Conservation (phyloP, 176 grass and related monocot genomes). For the Sorghum bicolor region DNA sequence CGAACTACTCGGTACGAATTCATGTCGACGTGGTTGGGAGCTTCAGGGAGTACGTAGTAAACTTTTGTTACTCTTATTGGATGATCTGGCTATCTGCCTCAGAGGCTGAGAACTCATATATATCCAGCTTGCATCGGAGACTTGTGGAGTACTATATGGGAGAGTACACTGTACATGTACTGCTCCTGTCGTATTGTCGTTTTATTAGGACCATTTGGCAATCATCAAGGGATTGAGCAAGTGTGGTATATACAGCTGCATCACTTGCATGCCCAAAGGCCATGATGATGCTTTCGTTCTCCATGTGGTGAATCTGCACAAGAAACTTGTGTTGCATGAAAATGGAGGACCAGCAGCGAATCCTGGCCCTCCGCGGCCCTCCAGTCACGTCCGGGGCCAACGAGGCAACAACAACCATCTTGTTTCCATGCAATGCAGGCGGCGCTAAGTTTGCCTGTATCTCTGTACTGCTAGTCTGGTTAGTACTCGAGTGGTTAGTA, state of each 20-base stretch:
- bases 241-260: not conserved
- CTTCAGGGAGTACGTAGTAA: no score
- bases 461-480: no score
- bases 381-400: not conserved
- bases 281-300: not conserved
- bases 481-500: not conserved
- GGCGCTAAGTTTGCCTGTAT: not conserved
- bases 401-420: not conserved
- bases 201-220: slow-evolving; percentile 16
- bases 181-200: not conserved
- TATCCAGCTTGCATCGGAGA: no score
- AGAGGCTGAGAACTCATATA: no score
- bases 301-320: not conserved
- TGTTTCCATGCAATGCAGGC: not conserved
- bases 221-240: slow-evolving; percentile 1
- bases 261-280: not conserved
- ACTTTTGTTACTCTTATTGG: no score
- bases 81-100: no score
- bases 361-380: not conserved
- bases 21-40: no score
- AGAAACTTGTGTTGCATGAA: slow-evolving; percentile 26
- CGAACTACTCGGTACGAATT: no score
- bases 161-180: not conserved
- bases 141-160: no score
- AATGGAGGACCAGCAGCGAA: not conserved